Percentiles rank a stretch among this genome's conserved stretches.
Conservation (phyloP, 2,329 filamentous ascomycete genomes). For the Penicillium rolfsii region DNA sequence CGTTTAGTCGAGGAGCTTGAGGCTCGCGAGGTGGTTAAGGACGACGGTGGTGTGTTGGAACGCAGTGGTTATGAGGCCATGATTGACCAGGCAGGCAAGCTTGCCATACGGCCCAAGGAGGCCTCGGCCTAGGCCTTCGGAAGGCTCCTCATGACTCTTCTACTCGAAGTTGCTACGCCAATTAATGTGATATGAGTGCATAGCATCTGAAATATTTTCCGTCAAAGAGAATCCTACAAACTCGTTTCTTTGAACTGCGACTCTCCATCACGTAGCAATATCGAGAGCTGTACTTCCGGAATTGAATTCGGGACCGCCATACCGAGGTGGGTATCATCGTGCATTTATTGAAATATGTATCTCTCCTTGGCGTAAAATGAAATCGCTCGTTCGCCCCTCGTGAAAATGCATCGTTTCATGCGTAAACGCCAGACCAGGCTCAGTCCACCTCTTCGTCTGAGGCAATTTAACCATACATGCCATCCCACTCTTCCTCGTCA, state of each 20-base stretch:
- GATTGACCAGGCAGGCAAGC: constrained; percentile 48
- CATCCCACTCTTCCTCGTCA: constrained; percentile 54
- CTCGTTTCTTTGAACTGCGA: background rate
- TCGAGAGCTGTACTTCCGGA: background rate
- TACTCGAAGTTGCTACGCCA: background rate
- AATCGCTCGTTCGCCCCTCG: background rate
- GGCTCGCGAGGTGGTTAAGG: constrained; percentile 48
- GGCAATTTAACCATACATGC: constrained; percentile 47
- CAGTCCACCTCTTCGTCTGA: background rate
- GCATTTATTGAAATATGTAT: background rate
- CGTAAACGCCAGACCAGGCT: constrained; percentile 5
- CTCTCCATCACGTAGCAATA: background rate
- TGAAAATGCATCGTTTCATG: constrained; percentile 6
- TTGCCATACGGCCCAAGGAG: constrained; percentile 44
- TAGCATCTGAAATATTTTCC: background rate
- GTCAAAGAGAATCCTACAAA: background rate
- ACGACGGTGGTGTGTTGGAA: constrained; percentile 46
- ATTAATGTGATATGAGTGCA: constrained; percentile 3
- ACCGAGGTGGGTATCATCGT: background rate
- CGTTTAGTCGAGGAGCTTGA: constrained; percentile 56
- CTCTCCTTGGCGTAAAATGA: background rate
- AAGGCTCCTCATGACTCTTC: constrained; percentile 19
- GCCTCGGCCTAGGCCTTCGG: constrained; percentile 35
- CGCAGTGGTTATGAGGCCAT: constrained; percentile 49
- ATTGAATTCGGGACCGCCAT: background rate